Percentiles rank a stretch among this genome's conserved stretches.
These are phyloP conservation scores for Oryza glaberrima DNA, from an alignment of 176 grass and related monocot species.

Conservation along the genomic window DNA sequence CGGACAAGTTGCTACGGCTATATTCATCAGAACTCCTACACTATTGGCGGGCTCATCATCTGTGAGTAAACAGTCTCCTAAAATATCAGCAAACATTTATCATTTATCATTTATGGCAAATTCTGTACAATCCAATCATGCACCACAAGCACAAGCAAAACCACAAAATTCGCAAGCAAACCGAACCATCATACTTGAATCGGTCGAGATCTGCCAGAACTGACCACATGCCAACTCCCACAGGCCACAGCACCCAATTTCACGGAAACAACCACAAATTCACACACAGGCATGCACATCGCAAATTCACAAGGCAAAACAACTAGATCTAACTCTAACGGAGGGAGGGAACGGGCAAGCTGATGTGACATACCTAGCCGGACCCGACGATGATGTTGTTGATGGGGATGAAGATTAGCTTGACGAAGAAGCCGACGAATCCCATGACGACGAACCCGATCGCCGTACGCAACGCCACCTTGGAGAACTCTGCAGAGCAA, in stretches of 20 bases:
- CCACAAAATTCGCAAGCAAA: neutral
- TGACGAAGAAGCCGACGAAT: conserved; percentile 87
- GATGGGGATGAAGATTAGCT: conserved; percentile 87
- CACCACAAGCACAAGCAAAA: neutral
- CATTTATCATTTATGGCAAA: no score
- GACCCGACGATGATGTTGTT: conserved; percentile 93
- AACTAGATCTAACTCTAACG: neutral
- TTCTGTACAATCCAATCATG: neutral
- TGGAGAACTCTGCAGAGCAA: conserved; percentile 71
- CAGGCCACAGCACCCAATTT: neutral
- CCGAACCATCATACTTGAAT: neutral
- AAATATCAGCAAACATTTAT: neutral
- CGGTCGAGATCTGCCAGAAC: neutral
- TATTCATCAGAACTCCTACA: neutral
- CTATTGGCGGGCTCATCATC: neutral
- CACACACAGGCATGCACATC: neutral
- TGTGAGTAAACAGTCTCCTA: neutral
- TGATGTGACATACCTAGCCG: conserved; percentile 52
- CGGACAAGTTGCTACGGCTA: neutral
- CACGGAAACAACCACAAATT: neutral
- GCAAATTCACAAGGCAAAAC: neutral
- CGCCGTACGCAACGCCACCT: conserved; percentile 80
- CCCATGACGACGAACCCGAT: conserved; percentile 85
- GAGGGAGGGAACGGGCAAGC: neutral
- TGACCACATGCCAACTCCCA: neutral